phyloP scores from a whole-genome alignment of 2,329 filamentous ascomycete species.

The Hymenoscyphus albidus region DNA sequence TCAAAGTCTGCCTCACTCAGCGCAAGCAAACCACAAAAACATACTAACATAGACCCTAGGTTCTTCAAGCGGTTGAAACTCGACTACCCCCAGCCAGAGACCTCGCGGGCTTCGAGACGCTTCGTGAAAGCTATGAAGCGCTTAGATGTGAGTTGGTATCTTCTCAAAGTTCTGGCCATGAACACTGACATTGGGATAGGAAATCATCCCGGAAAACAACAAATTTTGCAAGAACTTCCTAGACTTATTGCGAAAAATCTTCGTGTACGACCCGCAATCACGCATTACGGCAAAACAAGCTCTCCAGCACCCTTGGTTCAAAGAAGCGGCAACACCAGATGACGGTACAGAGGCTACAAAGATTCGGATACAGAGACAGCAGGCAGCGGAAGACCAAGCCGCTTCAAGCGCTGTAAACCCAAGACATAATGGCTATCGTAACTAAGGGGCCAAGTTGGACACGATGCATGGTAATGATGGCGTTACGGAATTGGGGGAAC shows the following conservation, averaged over 20 bases:
- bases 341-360: conserved; percentile 66
- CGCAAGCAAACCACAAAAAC: not conserved
- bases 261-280: conserved; percentile 62
- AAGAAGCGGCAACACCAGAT: conserved; percentile 58
- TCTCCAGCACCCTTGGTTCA: conserved; percentile 65
- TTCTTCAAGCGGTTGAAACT: conserved; percentile 64
- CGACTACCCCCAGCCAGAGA: conserved; percentile 62
- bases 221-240: conserved; percentile 60
- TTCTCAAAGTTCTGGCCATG: not conserved
- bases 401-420: conserved; percentile 15
- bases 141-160: conserved; percentile 48
- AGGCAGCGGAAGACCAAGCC: conserved; percentile 21
- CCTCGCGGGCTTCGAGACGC: conserved; percentile 58
- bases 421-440: conserved; percentile 30
- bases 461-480: conserved; percentile 33
- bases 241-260: conserved; percentile 62
- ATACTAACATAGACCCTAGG: conserved; percentile 37
- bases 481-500: conserved; percentile 26
- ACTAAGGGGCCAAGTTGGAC: conserved; percentile 25
- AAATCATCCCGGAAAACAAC: conserved; percentile 59
- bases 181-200: conserved; percentile 41
- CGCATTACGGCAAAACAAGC: conserved; percentile 66
- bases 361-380: conserved; percentile 44
- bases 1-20: conserved; percentile 49
- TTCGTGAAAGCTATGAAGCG: conserved; percentile 72